phyloP scores from a whole-genome alignment of 2,329 filamentous ascomycete species.

The Pleomassaria siparia region DNA sequence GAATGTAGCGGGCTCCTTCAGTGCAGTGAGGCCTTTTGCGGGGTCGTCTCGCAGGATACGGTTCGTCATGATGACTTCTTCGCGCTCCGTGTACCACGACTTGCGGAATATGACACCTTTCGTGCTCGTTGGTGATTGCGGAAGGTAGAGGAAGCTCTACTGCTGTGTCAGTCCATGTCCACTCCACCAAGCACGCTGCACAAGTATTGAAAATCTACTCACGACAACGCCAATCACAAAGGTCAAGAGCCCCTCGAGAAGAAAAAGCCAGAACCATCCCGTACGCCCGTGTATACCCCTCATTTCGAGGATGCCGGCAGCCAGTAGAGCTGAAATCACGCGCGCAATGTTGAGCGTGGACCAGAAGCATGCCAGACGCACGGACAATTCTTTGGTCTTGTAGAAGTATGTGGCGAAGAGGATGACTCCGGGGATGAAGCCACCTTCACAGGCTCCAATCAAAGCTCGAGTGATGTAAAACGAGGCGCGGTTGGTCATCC shows the following conservation, averaged over 20 bases:
- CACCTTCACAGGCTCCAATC: slow-evolving; percentile 44
- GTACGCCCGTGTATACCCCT: slow-evolving; percentile 42
- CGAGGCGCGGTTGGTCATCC: slow-evolving; percentile 52
- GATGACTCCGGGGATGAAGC: slow-evolving; percentile 62
- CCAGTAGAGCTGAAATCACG: slow-evolving; percentile 38
- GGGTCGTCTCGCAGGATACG: slow-evolving; percentile 60
- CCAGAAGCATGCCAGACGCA: slow-evolving; percentile 47
- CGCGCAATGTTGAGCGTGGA: slow-evolving; percentile 33
- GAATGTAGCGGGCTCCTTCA: slow-evolving; percentile 20
- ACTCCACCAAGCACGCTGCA: no score
- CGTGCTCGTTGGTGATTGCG: slow-evolving; percentile 60
- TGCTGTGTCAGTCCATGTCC: no score
- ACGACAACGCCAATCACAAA: slow-evolving; percentile 20
- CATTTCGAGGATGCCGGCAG: slow-evolving; percentile 43
- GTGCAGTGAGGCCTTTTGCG: slow-evolving; percentile 55
- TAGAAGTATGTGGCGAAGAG: slow-evolving; percentile 74
- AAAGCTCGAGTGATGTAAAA: slow-evolving; percentile 43
- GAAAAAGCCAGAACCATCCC: slow-evolving; percentile 47
- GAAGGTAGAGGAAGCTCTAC: slow-evolving; percentile 34
- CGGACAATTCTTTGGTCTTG: slow-evolving; percentile 50
- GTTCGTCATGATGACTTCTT: slow-evolving; percentile 68
- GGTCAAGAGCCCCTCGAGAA: slow-evolving; percentile 48
- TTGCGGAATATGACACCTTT: slow-evolving; percentile 8
- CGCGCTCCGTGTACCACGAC: slow-evolving; percentile 65
- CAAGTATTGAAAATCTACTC: background rate